Evolutionary conservation across 768 basidiomycete genomes (phyloP).

Genomic region (Terana coerulea): DNA sequence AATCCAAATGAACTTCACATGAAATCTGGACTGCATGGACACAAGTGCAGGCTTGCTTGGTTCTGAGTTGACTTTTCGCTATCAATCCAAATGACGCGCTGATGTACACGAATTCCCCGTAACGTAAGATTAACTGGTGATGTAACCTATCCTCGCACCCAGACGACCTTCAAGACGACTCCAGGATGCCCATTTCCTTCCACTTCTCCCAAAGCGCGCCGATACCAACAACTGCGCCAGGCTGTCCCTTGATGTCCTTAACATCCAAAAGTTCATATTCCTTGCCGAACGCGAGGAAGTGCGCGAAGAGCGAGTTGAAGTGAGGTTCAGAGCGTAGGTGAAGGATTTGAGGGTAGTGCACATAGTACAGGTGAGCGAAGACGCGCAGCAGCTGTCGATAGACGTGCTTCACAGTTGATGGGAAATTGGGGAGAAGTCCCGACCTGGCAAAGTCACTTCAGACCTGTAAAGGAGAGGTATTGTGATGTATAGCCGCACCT

Average conservation of each 20-base stretch:
- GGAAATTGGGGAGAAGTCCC: conserved; percentile 87
- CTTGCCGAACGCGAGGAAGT: conserved; percentile 92
- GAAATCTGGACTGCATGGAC: too few species aligned
- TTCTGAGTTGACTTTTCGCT: too few species aligned
- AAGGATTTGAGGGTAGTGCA: conserved; percentile 87
- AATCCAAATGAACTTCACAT: conserved; percentile 1
- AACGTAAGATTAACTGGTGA: conserved; percentile 12
- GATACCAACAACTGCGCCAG: conserved; percentile 60
- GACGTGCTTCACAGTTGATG: conserved; percentile 86
- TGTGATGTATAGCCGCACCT: conserved; percentile 45
- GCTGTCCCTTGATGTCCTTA: conserved; percentile 78
- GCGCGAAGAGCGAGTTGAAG: conserved; percentile 96
- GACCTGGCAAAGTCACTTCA: conserved; percentile 47
- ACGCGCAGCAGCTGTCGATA: conserved; percentile 96
- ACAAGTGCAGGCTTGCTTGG: too few species aligned
- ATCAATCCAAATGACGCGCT: conserved; percentile 6
- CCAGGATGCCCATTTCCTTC: conserved; percentile 81
- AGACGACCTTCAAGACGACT: conserved; percentile 28
- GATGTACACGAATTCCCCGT: conserved; percentile 11
- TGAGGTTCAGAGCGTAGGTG: conserved; percentile 93
- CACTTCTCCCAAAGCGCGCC: conserved; percentile 85
- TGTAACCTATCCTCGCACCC: neutral
- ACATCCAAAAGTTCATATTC: conserved; percentile 91
- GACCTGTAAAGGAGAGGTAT: neutral
- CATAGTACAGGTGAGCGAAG: conserved; percentile 96